These are phyloP conservation scores for Breviolum minutum DNA, from an alignment of 73 alveolate species.

Conservation along the genomic window DNA sequence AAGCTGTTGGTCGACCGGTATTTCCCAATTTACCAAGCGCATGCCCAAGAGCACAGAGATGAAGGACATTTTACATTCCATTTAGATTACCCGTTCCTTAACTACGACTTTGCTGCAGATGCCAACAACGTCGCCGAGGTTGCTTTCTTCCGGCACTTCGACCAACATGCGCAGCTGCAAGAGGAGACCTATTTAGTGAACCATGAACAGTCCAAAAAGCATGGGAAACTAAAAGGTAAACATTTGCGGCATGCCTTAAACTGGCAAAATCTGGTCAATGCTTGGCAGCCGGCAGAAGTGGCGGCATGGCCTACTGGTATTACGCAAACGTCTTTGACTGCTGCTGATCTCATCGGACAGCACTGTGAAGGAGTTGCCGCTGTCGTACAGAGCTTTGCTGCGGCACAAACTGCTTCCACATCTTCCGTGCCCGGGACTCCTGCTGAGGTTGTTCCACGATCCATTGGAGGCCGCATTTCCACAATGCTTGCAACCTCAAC, in stretches of 20 bases:
- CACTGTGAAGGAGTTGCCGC: slow-evolving; percentile 12
- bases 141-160: not conserved
- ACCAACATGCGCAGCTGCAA: slow-evolving; percentile 7
- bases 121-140: slow-evolving; percentile 1
- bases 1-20: not conserved
- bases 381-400: not conserved
- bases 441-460: not conserved
- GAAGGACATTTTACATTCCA: not conserved
- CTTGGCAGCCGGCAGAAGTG: not conserved
- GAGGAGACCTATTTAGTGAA: slow-evolving; percentile 17
- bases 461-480: not conserved
- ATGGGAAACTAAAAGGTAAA: slow-evolving; percentile 39
- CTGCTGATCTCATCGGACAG: slow-evolving; percentile 2
- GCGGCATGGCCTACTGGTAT: slow-evolving; percentile 21
- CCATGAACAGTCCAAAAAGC: slow-evolving; percentile 19
- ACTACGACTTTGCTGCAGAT: slow-evolving; percentile 2
- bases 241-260: slow-evolving; percentile 54
- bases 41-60: slow-evolving; percentile 10
- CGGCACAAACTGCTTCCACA: not conserved
- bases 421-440: no score
- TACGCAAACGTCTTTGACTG: not conserved
- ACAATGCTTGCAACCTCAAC: not conserved
- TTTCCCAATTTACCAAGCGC: slow-evolving; percentile 29
- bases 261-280: not conserved
- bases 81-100: slow-evolving; percentile 31